Evolutionary conservation across 2,329 filamentous ascomycete species (phyloP), one percentile per base, ranked within the genome.

Genomic region (Aspergillus luchuensis): DNA sequence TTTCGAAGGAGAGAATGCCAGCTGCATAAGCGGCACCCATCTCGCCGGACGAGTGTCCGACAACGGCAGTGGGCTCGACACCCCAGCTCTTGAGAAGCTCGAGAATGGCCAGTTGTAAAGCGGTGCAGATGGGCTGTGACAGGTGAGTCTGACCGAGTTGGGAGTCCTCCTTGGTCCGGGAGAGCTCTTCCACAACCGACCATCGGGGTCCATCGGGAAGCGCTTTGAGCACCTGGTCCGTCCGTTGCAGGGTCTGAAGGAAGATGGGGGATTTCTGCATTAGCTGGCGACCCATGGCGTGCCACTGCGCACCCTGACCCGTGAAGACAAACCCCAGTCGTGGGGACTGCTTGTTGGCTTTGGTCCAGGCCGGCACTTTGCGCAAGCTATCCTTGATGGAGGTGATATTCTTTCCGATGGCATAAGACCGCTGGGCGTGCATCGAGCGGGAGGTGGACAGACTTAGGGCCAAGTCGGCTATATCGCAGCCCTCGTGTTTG

Each of bases 41-140:
- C 59, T 84, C 82, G 13, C 82, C 82, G 53, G 73, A 78, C 0
- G 80, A 82, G 63, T 84, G 82, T 0, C 81, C 81, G 1, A 77
- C 68, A 0, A 82, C 79, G 3, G 71, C 73, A 0, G 64, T 51
- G 0, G 81, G 80, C 8, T 58, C 57, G 15, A 84, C 69, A 0
- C 74, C 75, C 74, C 76, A 82, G 1, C 76, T 78, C 23, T 74
- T 54, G 2, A 85, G 67, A 2, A 84, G 68, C 10, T 79, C 74
- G 0, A 78, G 74, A 3, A 85, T 63, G 0, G 76, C 78, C 3
- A 85, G 66, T 65, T 85, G 83, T 0, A 85, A 64, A 0, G 81
- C 79, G 0, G 80, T 81, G 61, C 76, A 60, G 1, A 63, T 23
- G 2, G 69, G 67, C 47, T 54, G 5, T 61, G 38, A 4, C 59